Conservation (phyloP, 257 asterid genomes). For the Fraxinus pennsylvanica region DNA sequence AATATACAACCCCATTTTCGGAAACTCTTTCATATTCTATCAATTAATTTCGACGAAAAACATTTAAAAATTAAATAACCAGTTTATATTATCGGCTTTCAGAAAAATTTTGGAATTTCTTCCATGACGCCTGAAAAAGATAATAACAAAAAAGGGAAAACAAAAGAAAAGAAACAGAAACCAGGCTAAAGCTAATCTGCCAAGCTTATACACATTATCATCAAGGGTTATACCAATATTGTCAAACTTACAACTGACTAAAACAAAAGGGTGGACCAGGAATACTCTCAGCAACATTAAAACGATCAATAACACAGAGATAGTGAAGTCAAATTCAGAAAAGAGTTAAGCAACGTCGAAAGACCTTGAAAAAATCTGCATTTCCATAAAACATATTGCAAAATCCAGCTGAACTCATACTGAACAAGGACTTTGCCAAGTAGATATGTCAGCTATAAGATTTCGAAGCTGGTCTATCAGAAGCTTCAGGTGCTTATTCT, state of each 20-base stretch:
- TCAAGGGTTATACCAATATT: background rate
- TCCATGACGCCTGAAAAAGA: background rate
- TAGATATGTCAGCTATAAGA: slow-evolving; percentile 63
- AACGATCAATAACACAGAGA: background rate
- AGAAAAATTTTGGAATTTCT: background rate
- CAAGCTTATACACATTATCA: background rate
- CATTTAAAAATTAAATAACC: background rate
- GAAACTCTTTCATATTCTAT: background rate
- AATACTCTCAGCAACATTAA: slow-evolving; percentile 2
- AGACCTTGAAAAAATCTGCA: slow-evolving; percentile 15
- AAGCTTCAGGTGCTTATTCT: slow-evolving; percentile 62
- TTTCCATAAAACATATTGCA: slow-evolving; percentile 1
- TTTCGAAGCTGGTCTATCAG: slow-evolving; percentile 79
- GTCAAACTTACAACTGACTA: background rate
- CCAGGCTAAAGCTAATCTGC: too few species aligned
- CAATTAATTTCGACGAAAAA: background rate
- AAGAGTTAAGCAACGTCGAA: background rate
- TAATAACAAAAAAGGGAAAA: too few species aligned
- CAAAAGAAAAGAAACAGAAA: too few species aligned
- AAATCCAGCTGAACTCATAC: slow-evolving; percentile 33
- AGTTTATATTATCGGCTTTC: background rate
- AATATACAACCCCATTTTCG: background rate
- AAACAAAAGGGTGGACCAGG: background rate
- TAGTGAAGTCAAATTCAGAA: background rate
- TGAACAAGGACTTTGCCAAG: slow-evolving; percentile 88